These are phyloP conservation scores for Hansenula anomala DNA, from an alignment of 1,139 yeast species.

Conservation along the genomic window DNA sequence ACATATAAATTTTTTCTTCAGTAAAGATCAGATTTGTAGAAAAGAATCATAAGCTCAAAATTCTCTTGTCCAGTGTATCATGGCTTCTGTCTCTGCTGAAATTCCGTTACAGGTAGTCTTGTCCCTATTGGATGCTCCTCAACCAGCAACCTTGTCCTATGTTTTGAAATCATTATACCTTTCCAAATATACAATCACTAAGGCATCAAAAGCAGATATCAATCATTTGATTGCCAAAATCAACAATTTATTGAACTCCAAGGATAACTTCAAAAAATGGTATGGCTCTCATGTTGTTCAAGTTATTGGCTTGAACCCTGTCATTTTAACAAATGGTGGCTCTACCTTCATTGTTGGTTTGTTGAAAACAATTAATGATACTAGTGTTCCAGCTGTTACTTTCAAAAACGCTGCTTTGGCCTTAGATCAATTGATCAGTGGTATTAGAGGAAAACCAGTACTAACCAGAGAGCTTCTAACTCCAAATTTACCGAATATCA, in stretches of 20 bases:
- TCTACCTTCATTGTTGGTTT: slow-evolving; percentile 49
- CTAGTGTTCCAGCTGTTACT: slow-evolving; percentile 23
- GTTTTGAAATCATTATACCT: slow-evolving; percentile 27
- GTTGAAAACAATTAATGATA: slow-evolving; percentile 45
- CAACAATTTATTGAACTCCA: slow-evolving; percentile 48
- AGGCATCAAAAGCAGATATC: slow-evolving; percentile 46
- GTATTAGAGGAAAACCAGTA: slow-evolving; percentile 76
- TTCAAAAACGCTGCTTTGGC: slow-evolving; percentile 48
- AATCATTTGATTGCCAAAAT: slow-evolving; percentile 54
- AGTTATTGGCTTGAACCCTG: slow-evolving; percentile 47
- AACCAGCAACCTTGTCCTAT: slow-evolving; percentile 27
- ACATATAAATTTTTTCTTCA: neutral
- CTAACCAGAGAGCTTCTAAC: slow-evolving; percentile 80
- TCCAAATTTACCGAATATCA: slow-evolving; percentile 65
- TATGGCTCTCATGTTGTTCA: slow-evolving; percentile 54
- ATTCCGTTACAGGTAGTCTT: slow-evolving; percentile 28
- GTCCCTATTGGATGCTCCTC: slow-evolving; percentile 26
- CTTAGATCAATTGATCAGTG: slow-evolving; percentile 42
- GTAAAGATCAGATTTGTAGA: no score
- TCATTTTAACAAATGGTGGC: slow-evolving; percentile 57
- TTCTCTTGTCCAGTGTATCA: no score
- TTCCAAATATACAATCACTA: slow-evolving; percentile 28
- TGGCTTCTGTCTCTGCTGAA: slow-evolving; percentile 18
- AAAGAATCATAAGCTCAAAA: no score
- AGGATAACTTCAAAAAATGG: slow-evolving; percentile 48